Base-by-base conservation (phyloP, 2,329 filamentous ascomycete species). In the Davidsoniella virescens region DNA sequence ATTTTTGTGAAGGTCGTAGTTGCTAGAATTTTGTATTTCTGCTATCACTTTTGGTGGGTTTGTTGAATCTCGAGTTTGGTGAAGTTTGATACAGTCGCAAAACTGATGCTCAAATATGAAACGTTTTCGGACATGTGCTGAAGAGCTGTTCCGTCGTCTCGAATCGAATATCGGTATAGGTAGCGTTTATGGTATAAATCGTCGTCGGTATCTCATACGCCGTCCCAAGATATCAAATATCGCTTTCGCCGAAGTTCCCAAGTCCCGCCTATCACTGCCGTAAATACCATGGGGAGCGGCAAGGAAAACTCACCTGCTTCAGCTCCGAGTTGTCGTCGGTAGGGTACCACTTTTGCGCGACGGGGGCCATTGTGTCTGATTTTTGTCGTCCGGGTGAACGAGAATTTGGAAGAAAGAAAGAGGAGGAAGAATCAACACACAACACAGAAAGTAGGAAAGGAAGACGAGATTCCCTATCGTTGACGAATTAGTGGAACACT, bases 301-400 rank as follows among this genome's bases (percentile, higher is more conserved):
- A 36, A 44, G 38, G 47, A 50, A 47, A 49, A 84, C 87, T 78
- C 80, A 98, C 92, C 85, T 93, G 90, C 81, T 88, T 94, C 65
- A 80, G 78, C 72, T 83, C 74, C 68, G 78, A 68, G 67, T 90
- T 84, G 72, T 95, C 90, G 71, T 93, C 84, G 67, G 87, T 85
- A 70, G 87, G 86, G 76, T 98, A 98, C 87, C 90, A 98, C 78
- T 95, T 96, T 78, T 85, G 81, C 65, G 90, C 90, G 85, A 93
- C 94, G 72, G 94, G 60, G 75, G 76, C 52, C 52, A 53, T 53
- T 53, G 48, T 53, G 52, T 47, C 66, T 71, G 70, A 66, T 64
- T 65, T 59, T 58, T 60, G 56, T 62, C 57, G 59, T 52, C 51
- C 51, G 47, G 43, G 47, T 50, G 48, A 53, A 53, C 51, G 51